Evolutionary conservation across 345 rosid species (phyloP).

Genomic region (Leavenworthia alabamica): DNA sequence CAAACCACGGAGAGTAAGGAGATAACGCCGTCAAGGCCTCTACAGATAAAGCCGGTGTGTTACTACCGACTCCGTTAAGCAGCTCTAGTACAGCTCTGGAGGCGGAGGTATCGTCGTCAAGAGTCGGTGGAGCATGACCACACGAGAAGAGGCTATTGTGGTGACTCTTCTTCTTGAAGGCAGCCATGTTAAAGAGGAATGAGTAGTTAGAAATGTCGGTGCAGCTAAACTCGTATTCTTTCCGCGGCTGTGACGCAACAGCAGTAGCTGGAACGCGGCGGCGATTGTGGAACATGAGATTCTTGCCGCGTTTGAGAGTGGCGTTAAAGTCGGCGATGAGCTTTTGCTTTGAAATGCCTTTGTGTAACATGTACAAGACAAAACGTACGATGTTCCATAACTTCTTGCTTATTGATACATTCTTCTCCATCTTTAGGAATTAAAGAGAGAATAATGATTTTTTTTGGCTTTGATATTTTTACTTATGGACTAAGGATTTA

Average conservation of each 20-base stretch:
- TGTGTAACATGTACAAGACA: constrained; percentile 60
- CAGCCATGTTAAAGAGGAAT: constrained; percentile 36
- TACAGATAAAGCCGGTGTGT: constrained; percentile 6
- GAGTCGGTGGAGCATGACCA: constrained; percentile 55
- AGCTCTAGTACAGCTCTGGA: constrained; percentile 54
- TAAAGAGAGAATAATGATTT: constrained; percentile 1
- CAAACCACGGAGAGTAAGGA: constrained; percentile 66
- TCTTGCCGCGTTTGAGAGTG: constrained; percentile 77
- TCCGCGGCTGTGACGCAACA: not conserved
- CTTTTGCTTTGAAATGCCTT: constrained; percentile 55
- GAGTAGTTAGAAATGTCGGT: constrained; percentile 67
- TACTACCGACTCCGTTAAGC: constrained; percentile 28
- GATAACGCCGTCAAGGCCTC: constrained; percentile 57
- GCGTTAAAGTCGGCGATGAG: constrained; percentile 63
- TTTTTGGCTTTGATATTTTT: constrained; percentile 18
- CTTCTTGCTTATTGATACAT: constrained; percentile 49
- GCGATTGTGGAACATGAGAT: constrained; percentile 58
- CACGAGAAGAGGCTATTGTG: constrained; percentile 48
- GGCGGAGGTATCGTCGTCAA: constrained; percentile 45
- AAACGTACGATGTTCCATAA: constrained; percentile 56
- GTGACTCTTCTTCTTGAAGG: constrained; percentile 29
- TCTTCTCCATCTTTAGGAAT: constrained; percentile 33
- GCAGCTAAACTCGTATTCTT: constrained; percentile 94
- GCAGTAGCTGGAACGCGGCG: constrained; percentile 21
- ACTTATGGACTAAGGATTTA: constrained; percentile 29